Base-by-base conservation (phyloP, 768 basidiomycete genomes). In the Lactarius sp. region DNA sequence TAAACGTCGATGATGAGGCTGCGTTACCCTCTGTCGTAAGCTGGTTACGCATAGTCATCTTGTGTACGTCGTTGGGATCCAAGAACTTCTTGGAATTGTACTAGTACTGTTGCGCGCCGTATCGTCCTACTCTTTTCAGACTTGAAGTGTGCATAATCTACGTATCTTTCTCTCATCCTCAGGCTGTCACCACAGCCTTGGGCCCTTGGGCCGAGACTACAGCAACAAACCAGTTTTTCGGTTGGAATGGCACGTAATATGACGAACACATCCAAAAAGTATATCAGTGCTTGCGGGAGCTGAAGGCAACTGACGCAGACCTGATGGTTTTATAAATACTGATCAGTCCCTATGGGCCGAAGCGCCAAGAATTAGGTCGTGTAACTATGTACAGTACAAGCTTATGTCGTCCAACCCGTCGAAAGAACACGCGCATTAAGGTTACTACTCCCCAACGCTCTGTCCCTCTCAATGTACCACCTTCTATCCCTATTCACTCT, bases 11-110 rank as follows among this genome's bases (percentile, higher is more conserved):
- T 70, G 94, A 97, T 75, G 80, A 91, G 76, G 78, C 77, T 33
- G 93, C 92, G 64, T 97, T 97, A 85, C 94, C 94, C 51, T 92
- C 83, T 97, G 68, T 81, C 89, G 65, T 83, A 65, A 62, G 51
- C 52, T 64, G 49, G 52, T 57, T 55, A 59, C 18, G 27, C 13
- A 33, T 54, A 56, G 62, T 44, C 57, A 55, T 55, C 62, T 37
- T 55, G 57, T 49, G 31, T 59, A 59, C 34, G 65, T 50, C 57
- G 50, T 63, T 57, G 61, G 52, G 56, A 34, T 13, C 52, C 51
- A 65, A 67, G 65, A 67, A 33, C 51, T 64, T 67, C 39, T 65
- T 59, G 63, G 59, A 63, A 61, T 65, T 65, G 63, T 67, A 66
- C 66, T 36, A 64, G 63, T 67, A 66, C 66, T 36, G 66, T 59